These are phyloP conservation scores for Aspergillus vadensis DNA, from an alignment of 2,329 filamentous ascomycete genomes.

Conservation along the genomic window DNA sequence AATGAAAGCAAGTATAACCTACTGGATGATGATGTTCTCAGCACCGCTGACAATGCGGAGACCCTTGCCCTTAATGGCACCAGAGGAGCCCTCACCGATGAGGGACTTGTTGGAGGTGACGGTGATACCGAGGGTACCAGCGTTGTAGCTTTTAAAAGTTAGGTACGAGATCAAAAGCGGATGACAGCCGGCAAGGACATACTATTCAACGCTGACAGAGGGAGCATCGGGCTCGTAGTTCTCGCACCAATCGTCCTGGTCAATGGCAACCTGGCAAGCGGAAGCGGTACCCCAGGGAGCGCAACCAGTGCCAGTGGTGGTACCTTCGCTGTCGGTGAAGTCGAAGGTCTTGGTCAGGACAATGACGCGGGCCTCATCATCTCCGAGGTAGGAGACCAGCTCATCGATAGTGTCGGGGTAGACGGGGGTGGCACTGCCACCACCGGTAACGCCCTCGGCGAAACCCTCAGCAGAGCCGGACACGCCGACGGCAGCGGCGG, in stretches of 20 bases:
- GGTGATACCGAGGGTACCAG: slow-evolving; percentile 53
- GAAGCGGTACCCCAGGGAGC: slow-evolving; percentile 59
- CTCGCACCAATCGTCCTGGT: slow-evolving; percentile 60
- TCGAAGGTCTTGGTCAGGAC: slow-evolving; percentile 42
- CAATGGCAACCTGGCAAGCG: slow-evolving; percentile 61
- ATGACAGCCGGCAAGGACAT: background rate
- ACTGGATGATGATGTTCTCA: slow-evolving; percentile 62
- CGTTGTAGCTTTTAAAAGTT: slow-evolving; percentile 52
- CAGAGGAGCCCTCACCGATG: slow-evolving; percentile 55
- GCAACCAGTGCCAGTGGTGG: slow-evolving; percentile 55
- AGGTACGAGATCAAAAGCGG: background rate
- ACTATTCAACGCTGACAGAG: slow-evolving; percentile 45
- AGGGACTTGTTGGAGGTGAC: slow-evolving; percentile 62
- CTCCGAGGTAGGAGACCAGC: slow-evolving; percentile 62
- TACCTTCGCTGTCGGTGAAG: slow-evolving; percentile 24
- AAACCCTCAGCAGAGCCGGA: slow-evolving; percentile 49
- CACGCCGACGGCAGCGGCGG: slow-evolving; percentile 22
- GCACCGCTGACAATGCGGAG: slow-evolving; percentile 52
- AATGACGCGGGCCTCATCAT: slow-evolving; percentile 58
- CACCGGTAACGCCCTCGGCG: slow-evolving; percentile 60
- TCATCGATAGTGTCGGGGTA: slow-evolving; percentile 58
- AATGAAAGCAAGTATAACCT: background rate
- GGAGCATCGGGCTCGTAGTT: slow-evolving; percentile 61
- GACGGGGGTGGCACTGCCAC: slow-evolving; percentile 57
- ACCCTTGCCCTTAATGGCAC: slow-evolving; percentile 61